These are phyloP conservation scores for Collybiopsis luxurians DNA, from an alignment of 768 basidiomycete genomes.

Conservation along the genomic window DNA sequence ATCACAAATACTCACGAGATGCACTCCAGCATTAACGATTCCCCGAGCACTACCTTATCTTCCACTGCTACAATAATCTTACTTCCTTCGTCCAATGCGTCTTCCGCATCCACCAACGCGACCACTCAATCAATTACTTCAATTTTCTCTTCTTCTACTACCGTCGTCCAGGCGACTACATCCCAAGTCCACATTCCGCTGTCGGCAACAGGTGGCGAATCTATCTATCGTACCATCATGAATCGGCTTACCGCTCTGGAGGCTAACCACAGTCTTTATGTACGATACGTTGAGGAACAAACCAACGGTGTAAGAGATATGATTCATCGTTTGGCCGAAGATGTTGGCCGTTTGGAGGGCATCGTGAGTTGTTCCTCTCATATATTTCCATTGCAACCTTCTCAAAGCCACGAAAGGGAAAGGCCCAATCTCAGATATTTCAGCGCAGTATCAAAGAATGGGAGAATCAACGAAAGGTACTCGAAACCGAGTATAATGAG, in stretches of 20 bases:
- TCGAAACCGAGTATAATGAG: constrained; percentile 71
- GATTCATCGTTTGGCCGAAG: constrained; percentile 70
- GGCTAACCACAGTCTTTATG: constrained; percentile 81
- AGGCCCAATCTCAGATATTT: constrained; percentile 65
- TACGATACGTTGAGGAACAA: constrained; percentile 89
- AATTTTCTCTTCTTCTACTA: neutral
- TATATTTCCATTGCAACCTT: too few species aligned
- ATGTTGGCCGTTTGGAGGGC: constrained; percentile 75
- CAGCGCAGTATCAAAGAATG: constrained; percentile 64
- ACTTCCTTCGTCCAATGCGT: neutral
- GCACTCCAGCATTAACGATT: neutral
- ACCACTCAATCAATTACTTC: neutral
- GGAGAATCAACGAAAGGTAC: constrained; percentile 59
- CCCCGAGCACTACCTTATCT: neutral
- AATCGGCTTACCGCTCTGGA: constrained; percentile 86
- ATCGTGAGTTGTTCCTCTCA: constrained; percentile 46
- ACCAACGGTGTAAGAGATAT: constrained; percentile 71
- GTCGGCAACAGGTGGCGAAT: constrained; percentile 60
- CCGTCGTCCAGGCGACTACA: constrained; percentile 3
- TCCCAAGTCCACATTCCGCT: constrained; percentile 8
- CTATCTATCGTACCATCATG: constrained; percentile 95
- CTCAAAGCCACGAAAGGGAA: constrained; percentile 42
- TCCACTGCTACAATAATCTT: neutral
- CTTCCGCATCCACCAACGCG: neutral
- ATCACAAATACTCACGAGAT: neutral